These are phyloP conservation scores for Aphanomyces euteiches DNA, from an alignment of 352 stramenopile species.

Conservation along the genomic window DNA sequence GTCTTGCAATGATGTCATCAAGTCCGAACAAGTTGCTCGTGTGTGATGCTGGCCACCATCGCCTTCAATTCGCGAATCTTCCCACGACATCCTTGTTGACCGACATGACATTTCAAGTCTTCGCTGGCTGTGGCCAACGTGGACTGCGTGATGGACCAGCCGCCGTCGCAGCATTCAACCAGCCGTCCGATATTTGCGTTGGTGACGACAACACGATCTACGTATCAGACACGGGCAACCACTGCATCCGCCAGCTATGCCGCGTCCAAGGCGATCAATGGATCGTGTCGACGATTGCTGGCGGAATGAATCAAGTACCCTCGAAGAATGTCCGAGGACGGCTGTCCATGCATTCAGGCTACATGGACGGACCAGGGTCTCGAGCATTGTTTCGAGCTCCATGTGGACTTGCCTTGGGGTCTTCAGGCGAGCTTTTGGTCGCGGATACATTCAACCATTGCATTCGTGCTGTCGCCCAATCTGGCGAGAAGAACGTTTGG, in stretches of 20 bases:
- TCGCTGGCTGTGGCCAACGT: constrained; percentile 47
- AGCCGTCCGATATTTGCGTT: constrained; percentile 42
- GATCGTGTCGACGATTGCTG: constrained; percentile 42
- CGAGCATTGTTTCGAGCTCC: constrained; percentile 46
- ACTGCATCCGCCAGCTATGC: constrained; percentile 49
- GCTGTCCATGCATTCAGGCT: constrained; percentile 16
- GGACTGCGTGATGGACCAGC: constrained; percentile 44
- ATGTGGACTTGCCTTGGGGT: constrained; percentile 36
- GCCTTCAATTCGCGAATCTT: constrained; percentile 47
- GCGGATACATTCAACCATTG: constrained; percentile 61
- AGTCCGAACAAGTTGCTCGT: constrained; percentile 44
- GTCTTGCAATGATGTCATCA: constrained; percentile 33
- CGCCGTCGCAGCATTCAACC: constrained; percentile 43
- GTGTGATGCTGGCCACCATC: constrained; percentile 53
- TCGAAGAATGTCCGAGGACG: constrained; percentile 6
- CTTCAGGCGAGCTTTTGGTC: constrained; percentile 40
- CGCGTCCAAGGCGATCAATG: constrained; percentile 34
- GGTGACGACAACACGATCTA: constrained; percentile 40
- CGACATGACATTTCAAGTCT: constrained; percentile 42
- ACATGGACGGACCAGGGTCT: constrained; percentile 37
- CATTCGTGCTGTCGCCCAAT: constrained; percentile 38
- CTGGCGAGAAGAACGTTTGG: background rate
- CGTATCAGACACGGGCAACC: constrained; percentile 50
- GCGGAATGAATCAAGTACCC: constrained; percentile 28
- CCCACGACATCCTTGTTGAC: constrained; percentile 28